Percentiles rank a stretch among this genome's conserved stretches.
phyloP scores from a whole-genome alignment of 495 filamentous ascomycete genomes.

The Neurospora africana region DNA sequence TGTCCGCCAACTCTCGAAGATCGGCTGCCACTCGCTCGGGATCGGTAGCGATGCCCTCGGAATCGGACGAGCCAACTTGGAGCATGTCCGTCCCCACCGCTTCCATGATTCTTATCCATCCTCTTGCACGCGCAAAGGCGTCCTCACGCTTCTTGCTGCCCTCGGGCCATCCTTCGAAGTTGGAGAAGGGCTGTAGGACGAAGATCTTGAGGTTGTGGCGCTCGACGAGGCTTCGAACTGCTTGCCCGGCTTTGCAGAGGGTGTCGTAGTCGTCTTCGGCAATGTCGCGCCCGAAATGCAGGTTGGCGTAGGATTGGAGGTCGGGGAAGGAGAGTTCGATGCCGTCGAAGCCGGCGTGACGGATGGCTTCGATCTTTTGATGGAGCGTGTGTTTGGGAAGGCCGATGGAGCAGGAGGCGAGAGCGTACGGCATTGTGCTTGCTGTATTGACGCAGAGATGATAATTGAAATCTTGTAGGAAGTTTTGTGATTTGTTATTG shows the following conservation, averaged over 20 bases:
- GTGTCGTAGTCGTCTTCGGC: constrained; percentile 44
- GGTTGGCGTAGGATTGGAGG: constrained; percentile 51
- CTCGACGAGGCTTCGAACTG: constrained; percentile 44
- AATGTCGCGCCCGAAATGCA: constrained; percentile 40
- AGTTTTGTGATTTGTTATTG: too few species aligned
- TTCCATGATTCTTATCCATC: constrained; percentile 68
- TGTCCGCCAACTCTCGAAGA: constrained; percentile 51
- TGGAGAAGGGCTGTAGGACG: constrained; percentile 69
- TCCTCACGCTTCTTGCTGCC: constrained; percentile 46
- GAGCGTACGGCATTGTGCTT: constrained; percentile 2
- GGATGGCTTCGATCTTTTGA: constrained; percentile 56
- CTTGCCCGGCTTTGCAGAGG: constrained; percentile 38
- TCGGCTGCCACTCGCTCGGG: constrained; percentile 46
- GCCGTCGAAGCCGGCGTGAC: constrained; percentile 52
- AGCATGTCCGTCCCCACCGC: constrained; percentile 60
- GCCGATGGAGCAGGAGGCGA: constrained; percentile 14
- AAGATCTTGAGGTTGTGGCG: constrained; percentile 48
- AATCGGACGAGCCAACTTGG: constrained; percentile 69
- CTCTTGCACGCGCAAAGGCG: constrained; percentile 52
- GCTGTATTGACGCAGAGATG: too few species aligned
- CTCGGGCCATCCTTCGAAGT: constrained; percentile 68
- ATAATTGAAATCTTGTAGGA: too few species aligned
- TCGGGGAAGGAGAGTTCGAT: constrained; percentile 73
- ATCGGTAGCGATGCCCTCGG: constrained; percentile 41
- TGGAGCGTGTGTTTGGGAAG: constrained; percentile 42